These are phyloP conservation scores for Cryptosporidium meleagridis DNA, from an alignment of 169 alveolate genomes.

Conservation along the genomic window DNA sequence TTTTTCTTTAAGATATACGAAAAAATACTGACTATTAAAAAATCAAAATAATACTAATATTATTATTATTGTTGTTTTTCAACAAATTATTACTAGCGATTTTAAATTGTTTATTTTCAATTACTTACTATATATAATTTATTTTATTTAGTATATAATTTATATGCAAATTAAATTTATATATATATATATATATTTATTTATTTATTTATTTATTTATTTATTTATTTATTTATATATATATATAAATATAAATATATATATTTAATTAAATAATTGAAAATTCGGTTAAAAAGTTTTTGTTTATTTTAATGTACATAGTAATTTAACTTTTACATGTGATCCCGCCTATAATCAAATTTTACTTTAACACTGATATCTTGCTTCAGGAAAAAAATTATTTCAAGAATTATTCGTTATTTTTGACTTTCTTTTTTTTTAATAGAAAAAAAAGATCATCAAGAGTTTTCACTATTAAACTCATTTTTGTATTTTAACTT, in stretches of 20 bases:
- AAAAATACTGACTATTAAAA: too few species aligned
- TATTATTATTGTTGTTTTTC: too few species aligned
- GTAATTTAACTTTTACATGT: neutral
- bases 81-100: neutral
- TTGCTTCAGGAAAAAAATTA: neutral
- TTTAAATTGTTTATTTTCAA: neutral
- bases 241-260: too few species aligned
- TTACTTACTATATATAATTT: too few species aligned
- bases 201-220: too few species aligned
- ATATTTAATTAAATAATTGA: neutral
- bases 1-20: too few species aligned
- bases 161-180: neutral
- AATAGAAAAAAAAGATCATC: too few species aligned
- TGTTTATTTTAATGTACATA: neutral
- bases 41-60: too few species aligned
- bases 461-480: too few species aligned
- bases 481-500: too few species aligned
- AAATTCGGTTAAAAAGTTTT: neutral
- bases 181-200: neutral
- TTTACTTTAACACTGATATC: neutral
- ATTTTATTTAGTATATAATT: too few species aligned
- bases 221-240: too few species aligned
- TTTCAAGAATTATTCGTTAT: neutral
- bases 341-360: slow-evolving; percentile 9
- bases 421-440: neutral